Evolutionary conservation across 768 basidiomycete genomes (phyloP), one percentile per base, ranked within the genome.

Genomic region (Xerocomellus amylosporus): DNA sequence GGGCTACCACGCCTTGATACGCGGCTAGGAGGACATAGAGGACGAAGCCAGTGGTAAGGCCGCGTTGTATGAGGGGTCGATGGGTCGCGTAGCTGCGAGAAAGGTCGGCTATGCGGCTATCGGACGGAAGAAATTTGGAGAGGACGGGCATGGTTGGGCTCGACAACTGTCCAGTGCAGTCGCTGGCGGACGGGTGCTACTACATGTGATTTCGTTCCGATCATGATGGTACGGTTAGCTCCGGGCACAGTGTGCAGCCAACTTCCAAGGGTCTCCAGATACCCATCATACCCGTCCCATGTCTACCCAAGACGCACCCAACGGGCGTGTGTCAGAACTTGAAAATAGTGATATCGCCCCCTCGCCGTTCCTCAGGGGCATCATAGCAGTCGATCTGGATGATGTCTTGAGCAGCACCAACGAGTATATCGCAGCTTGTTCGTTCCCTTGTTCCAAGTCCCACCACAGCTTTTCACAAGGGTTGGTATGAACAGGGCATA

Each of bases 361-460:
- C 44, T 31, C 38, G 14, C 64, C 62, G 8, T 57, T 63, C 8
- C 52, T 58, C 45, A 66, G 63, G 51, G 77, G 76, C 26, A 64
- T 84, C 46, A 81, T 88, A 61, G 82, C 84, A 5, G 71, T 86
- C 38, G 86, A 88, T 67, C 61, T 87, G 51, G 86, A 88, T 55
- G 87, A 88, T 70, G 86, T 88, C 36, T 70, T 88, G 52, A 74
- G 81, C 56, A 67, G 78, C 64, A 88, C 86, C n/a, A 89, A 88
- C 65, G 56, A 70, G 37, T 68, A 71, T 22, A 75, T 87, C 19
- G 78, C 80, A 15, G 62, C 80, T 36, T 89, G 87, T 86, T 49
- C 46, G 58, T 59, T 17, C 39, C 37, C 33, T 33, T 19, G 17
- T 36, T 31, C 20, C 40, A 17, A 38, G 7, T 41, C 36, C 20